Evolutionary conservation across 148 eudicot genomes (phyloP), one percentile per base, ranked within the genome.

Genomic region (Spergularia marina): DNA sequence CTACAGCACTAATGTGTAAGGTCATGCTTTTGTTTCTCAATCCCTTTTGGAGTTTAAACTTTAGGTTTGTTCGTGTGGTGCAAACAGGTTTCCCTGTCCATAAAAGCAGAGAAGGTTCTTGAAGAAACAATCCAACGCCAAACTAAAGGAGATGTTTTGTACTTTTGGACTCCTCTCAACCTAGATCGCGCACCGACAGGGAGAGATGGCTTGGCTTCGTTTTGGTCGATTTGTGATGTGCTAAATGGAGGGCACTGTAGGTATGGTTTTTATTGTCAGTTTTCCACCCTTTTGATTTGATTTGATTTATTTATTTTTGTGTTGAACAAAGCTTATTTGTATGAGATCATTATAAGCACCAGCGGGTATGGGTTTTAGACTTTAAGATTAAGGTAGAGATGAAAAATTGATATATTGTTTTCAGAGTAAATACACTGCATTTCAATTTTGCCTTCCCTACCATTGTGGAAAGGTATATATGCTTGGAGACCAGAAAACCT

Each of bases 181-280:
- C 80, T 84, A 78, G 89, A 86, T 75, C 81, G 76, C 73, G 97
- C 88, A 53, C 70, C 70, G 75, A 65, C 73, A 10, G 82, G 80
- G 83, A 85, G 76, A 76, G 87, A 83, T 76, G 79, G 85, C 74
- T 80, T 70, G 58, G 84, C 76, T 80, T 84, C 91, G 18, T 95
- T 95, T 85, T 95, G 98, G 98, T 89, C 97, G 61, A 85, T 84
- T 75, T 92, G 98, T 86, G 97, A 95, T 76, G 82, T 89, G 83
- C 81, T 92, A 63, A 95, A 95, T 85, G 94, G 90, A 74, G 97
- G 98, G 82, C 84, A 89, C 72, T 95, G 98, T 87, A 84, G 97
- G 98, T 92, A 83, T 47, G 65, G 23, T 34, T 56, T 41, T 54
- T 39, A 47, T 55, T 57, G 12, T 61, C 49, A 47, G 47, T 12